Evolutionary conservation across 2,329 filamentous ascomycete genomes (phyloP), one percentile per base, ranked within the genome.

Genomic region (Magnaporthiopsis poae): DNA sequence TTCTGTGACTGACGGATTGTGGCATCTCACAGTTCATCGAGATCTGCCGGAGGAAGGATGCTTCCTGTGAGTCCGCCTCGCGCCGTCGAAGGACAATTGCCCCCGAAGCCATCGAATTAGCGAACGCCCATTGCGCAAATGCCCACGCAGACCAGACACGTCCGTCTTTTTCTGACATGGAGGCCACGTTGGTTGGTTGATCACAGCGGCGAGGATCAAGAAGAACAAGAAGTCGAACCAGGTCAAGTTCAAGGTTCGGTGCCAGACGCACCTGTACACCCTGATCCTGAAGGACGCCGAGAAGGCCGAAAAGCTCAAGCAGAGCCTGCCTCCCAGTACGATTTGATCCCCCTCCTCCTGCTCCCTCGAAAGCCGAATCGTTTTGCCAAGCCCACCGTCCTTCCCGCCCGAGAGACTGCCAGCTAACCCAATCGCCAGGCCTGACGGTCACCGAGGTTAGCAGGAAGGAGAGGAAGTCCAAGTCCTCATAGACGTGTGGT

Each of bases 221-320:
- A 95, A 96, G 88, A 96, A 89, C 88, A 90, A 88, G 82, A 89
- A 90, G 84, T 84, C 85, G 78, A 87, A 89, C 80, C 89, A 94
- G 86, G 93, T 95, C 89, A 99, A 99, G 90, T 98, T 99, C 92
- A 99, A 99, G 92, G 94, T 99, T 87, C 92, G 95, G 82, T 98
- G 95, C 90, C 86, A 91, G 80, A 88, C 89, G 78, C 89, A 95
- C 86, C 86, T 99, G 75, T 99, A 99, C 90, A 97, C 95, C 75
- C 89, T 99, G 76, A 91, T 96, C 80, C 89, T 99, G 77, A 97
- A 96, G 89, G 95, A 99, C 84, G 87, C 88, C 78, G 95, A 97
- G 80, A 98, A 98, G 91, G 96, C 94, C 82, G 95, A 98, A 86
- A 99, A 99, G 91, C 89, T 99, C 75, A 98, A 97, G 92, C 94